A percentile compares a stretch with the other conserved stretches of the same genome.
These are phyloP conservation scores for Lodderomyces beijingensis DNA, from an alignment of 1,139 yeast species.

Conservation along the genomic window DNA sequence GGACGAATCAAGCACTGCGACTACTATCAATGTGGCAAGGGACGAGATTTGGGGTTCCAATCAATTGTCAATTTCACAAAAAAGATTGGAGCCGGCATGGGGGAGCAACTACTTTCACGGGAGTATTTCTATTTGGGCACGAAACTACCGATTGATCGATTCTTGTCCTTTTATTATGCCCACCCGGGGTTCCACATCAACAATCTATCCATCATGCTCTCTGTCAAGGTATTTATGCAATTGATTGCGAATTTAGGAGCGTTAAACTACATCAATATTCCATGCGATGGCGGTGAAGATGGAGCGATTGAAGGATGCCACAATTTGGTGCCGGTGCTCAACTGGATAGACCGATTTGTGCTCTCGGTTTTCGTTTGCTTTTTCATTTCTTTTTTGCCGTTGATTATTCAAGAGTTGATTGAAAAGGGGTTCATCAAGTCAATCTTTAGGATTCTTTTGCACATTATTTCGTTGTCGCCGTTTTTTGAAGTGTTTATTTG, in stretches of 20 bases:
- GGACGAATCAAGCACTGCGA: conserved; percentile 87
- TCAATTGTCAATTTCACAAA: conserved; percentile 82
- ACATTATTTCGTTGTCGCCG: conserved; percentile 72
- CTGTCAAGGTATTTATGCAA: conserved; percentile 67
- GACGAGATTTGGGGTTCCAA: conserved; percentile 83
- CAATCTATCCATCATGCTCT: conserved; percentile 71
- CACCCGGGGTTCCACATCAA: conserved; percentile 90
- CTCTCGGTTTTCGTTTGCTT: conserved; percentile 80
- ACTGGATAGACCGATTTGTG: conserved; percentile 80
- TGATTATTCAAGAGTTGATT: conserved; percentile 71
- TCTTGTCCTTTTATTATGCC: conserved; percentile 82
- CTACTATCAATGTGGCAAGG: conserved; percentile 88
- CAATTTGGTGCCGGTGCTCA: conserved; percentile 65
- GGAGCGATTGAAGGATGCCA: conserved; percentile 71
- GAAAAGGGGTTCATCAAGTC: conserved; percentile 75
- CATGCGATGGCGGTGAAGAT: conserved; percentile 47
- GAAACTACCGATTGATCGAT: conserved; percentile 71
- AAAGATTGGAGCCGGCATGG: conserved; percentile 94
- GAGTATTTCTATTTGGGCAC: conserved; percentile 84
- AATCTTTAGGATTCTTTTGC: conserved; percentile 52
- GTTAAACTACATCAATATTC: conserved; percentile 39
- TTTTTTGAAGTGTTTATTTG: conserved; percentile 85
- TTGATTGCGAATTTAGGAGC: conserved; percentile 68
- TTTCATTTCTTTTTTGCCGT: conserved; percentile 76
- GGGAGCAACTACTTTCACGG: conserved; percentile 80